A percentile compares a stretch with the other conserved stretches of the same genome.
Evolutionary conservation across 176 grass and related monocot genomes (phyloP).

Genomic region (Chloris gayana): DNA sequence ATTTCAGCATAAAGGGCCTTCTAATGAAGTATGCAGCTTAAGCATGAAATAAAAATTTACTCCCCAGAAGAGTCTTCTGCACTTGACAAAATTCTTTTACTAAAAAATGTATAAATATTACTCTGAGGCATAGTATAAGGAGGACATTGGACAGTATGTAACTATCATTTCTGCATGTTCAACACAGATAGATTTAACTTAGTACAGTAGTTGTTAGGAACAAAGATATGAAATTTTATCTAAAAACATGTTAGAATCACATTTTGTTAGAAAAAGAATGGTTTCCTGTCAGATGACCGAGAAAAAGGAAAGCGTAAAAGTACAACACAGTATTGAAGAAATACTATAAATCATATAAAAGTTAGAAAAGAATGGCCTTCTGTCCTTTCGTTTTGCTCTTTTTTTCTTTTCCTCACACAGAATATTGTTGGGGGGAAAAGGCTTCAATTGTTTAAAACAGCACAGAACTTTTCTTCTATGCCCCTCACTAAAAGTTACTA

Average conservation of each 20-base stretch:
- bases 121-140: background rate
- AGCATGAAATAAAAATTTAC: conserved; percentile 19
- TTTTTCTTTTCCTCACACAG: background rate
- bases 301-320: background rate
- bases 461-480: background rate
- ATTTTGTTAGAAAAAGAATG: background rate
- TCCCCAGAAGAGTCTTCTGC: background rate
- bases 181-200: background rate
- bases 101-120: background rate
- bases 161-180: background rate
- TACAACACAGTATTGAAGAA: background rate
- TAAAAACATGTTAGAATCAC: background rate
- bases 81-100: conserved; percentile 7
- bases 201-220: background rate
- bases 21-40: background rate
- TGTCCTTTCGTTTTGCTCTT: background rate
- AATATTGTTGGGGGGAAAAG: conserved; percentile 3
- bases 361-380: background rate
- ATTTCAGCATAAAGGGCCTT: background rate
- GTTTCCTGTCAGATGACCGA: background rate
- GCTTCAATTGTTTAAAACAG: background rate
- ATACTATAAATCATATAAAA: background rate
- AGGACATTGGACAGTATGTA: background rate
- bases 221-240: background rate
- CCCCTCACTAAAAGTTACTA: background rate